Conservation (phyloP, 1,284 basidiomycete genomes). For the Heliocybe sulcata region DNA sequence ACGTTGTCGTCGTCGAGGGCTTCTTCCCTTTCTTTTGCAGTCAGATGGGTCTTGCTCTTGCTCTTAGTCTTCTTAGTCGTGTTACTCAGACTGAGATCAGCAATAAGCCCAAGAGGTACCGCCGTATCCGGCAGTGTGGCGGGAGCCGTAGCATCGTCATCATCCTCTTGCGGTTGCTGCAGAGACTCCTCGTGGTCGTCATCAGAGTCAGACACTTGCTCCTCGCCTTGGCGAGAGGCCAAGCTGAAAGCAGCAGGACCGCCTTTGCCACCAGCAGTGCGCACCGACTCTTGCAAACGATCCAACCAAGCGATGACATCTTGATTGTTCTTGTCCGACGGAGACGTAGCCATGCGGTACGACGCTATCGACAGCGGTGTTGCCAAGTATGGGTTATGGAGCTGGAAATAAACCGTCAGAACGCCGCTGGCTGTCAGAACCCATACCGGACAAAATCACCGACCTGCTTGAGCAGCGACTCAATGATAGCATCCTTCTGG, state of each 20-base stretch:
- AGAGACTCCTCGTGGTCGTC: constrained; percentile 12
- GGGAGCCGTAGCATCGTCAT: constrained; percentile 25
- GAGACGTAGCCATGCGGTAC: constrained; percentile 66
- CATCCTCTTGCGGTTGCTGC: constrained; percentile 12
- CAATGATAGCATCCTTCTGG: constrained; percentile 78
- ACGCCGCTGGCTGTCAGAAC: constrained; percentile 4
- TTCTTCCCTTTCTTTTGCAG: constrained; percentile 19
- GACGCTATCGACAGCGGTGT: constrained; percentile 72
- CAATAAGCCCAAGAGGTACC: constrained; percentile 69
- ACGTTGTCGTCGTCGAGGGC: constrained; percentile 54
- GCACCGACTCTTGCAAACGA: constrained; percentile 32
- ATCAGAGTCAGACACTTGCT: constrained; percentile 15
- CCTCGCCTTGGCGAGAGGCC: constrained; percentile 11
- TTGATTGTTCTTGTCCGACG: constrained; percentile 58
- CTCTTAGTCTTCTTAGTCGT: constrained; percentile 31
- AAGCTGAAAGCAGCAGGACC: constrained; percentile 27
- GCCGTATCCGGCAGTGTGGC: constrained; percentile 55
- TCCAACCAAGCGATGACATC: constrained; percentile 70
- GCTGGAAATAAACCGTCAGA: constrained; percentile 26
- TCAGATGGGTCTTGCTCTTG: constrained; percentile 25
- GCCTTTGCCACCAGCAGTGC: constrained; percentile 18
- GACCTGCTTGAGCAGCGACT: constrained; percentile 74
- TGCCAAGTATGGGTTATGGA: constrained; percentile 72
- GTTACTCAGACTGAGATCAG: constrained; percentile 52
- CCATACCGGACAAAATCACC: constrained; percentile 12